These are phyloP conservation scores for Plasmodium gonderi DNA, from an alignment of 169 alveolate species.

Conservation along the genomic window DNA sequence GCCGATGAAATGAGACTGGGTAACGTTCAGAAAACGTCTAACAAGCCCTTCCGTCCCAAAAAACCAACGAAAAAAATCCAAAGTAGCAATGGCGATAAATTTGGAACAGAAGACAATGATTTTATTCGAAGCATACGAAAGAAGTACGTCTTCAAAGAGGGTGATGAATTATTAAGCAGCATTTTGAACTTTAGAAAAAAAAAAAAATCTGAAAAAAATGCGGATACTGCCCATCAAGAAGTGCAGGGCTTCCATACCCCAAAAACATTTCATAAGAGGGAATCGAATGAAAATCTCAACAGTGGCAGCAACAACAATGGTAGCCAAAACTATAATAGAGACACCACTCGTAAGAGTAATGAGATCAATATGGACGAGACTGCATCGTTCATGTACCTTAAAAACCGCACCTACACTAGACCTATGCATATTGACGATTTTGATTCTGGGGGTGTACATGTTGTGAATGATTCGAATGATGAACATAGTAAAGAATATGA, in stretches of 20 bases:
- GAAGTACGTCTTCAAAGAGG: neutral
- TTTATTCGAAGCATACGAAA: neutral
- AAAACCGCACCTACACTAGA: conserved; percentile 47
- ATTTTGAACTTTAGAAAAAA: conserved; percentile 15
- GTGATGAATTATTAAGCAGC: conserved; percentile 12
- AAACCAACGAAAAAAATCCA: neutral
- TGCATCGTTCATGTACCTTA: neutral
- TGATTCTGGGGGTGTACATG: neutral
- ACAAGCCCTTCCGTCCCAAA: neutral
- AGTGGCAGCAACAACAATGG: neutral
- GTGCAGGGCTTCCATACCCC: neutral
- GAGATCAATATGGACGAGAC: neutral
- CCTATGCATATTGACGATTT: conserved; percentile 61
- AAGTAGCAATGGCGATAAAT: neutral
- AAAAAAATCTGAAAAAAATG: neutral
- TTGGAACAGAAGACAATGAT: neutral
- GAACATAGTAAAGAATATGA: neutral
- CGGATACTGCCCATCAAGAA: neutral
- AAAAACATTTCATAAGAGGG: neutral
- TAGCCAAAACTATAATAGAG: too few relatives aligned
- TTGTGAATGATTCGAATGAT: neutral
- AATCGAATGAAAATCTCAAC: neutral
- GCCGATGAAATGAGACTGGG: too few relatives aligned
- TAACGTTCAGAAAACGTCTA: neutral
- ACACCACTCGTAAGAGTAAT: neutral